Conservation (phyloP, 495 filamentous ascomycete genomes). For the Massariosphaeria phaeospora region DNA sequence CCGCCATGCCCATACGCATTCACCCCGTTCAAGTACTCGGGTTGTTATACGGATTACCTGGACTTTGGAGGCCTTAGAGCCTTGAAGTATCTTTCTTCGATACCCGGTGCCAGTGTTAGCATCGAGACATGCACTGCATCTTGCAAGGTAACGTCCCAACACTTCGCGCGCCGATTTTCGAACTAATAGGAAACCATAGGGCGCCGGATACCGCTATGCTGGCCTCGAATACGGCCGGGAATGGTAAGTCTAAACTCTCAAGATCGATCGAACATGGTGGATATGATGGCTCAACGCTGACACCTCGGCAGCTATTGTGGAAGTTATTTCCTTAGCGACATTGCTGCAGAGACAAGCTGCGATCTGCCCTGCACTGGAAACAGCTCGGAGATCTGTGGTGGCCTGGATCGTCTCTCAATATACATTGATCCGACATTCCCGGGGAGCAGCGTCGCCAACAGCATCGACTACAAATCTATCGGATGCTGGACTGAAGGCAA, state of each 20-base stretch:
- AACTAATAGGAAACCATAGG: too few species aligned
- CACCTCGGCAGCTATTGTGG: constrained; percentile 43
- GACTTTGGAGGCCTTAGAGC: too few species aligned
- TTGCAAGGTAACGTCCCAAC: too few species aligned
- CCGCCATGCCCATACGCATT: constrained; percentile 41
- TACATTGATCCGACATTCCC: constrained; percentile 52
- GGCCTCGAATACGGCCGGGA: constrained; percentile 54
- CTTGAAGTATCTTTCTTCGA: constrained; percentile 34
- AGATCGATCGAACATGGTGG: not conserved
- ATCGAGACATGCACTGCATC: constrained; percentile 49
- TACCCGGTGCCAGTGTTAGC: constrained; percentile 45
- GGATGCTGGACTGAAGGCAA: constrained; percentile 56
- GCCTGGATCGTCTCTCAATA: constrained; percentile 45
- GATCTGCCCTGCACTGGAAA: constrained; percentile 47
- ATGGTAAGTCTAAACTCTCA: constrained; percentile 31
- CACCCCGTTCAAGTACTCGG: constrained; percentile 49
- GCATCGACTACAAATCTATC: constrained; percentile 45
- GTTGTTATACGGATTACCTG: constrained; percentile 45
- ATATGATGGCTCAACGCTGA: not conserved
- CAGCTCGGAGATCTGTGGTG: constrained; percentile 46
- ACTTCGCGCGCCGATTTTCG: too few species aligned
- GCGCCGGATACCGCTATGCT: constrained; percentile 52
- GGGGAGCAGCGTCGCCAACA: constrained; percentile 39
- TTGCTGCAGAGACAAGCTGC: constrained; percentile 42
- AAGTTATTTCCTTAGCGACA: constrained; percentile 37